Conservation (phyloP, 1,284 basidiomycete species). For the Cryptococcus neoformans region DNA sequence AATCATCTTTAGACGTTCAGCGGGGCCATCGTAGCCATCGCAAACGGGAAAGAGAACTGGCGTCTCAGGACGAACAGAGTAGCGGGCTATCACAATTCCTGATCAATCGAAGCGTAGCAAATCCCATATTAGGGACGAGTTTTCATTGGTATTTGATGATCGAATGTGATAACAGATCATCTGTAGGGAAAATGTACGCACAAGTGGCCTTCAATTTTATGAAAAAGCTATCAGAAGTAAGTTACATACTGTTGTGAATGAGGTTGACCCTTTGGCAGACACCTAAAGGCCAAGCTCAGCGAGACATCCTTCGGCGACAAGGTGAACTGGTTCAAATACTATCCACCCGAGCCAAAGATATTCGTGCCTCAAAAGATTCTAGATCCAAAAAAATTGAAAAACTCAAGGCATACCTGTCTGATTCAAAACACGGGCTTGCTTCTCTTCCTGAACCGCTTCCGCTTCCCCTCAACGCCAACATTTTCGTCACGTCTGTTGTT, state of each 20-base stretch:
- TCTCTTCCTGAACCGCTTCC: constrained; percentile 70
- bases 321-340: constrained; percentile 80
- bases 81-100: constrained; percentile 87
- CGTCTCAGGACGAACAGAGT: constrained; percentile 59
- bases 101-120: constrained; percentile 76
- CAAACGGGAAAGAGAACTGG: constrained; percentile 34
- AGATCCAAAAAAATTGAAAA: constrained; percentile 91
- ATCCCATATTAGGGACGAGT: constrained; percentile 81
- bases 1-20: constrained; percentile 51
- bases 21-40: constrained; percentile 53
- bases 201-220: constrained; percentile 85
- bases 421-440: constrained; percentile 75
- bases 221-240: constrained; percentile 76
- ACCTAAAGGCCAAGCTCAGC: constrained; percentile 68
- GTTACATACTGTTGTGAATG: constrained; percentile 17
- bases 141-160: constrained; percentile 99
- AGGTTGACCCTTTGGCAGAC: constrained; percentile 51
- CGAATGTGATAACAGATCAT: constrained; percentile 68
- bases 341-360: constrained; percentile 76
- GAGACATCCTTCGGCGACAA: constrained; percentile 78
- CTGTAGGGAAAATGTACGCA: constrained; percentile 87
- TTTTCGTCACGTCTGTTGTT: constrained; percentile 62
- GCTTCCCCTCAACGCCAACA: constrained; percentile 59
- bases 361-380: constrained; percentile 85
- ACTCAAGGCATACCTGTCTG: constrained; percentile 73